Percentiles rank a stretch among this genome's conserved stretches.
phyloP scores from a whole-genome alignment of 2,329 filamentous ascomycete species.

The Aspergillus ibericus region DNA sequence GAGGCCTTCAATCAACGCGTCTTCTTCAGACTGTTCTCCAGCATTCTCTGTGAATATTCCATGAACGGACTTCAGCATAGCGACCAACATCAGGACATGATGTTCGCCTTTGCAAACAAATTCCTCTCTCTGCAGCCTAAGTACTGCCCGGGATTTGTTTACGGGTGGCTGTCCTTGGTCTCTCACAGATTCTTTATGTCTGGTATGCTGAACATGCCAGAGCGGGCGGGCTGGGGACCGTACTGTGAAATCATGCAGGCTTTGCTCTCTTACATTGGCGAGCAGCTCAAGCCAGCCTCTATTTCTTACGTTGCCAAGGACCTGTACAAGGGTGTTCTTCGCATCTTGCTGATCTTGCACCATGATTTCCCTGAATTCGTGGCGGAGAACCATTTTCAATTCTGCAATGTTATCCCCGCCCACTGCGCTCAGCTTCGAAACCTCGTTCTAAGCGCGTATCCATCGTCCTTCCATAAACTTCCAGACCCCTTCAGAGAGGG shows the following conservation, averaged over 20 bases:
- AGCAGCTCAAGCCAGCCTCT: conserved; percentile 73
- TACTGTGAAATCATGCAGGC: conserved; percentile 73
- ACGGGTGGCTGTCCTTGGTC: conserved; percentile 79
- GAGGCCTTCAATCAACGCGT: conserved; percentile 84
- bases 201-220: conserved; percentile 66
- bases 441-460: conserved; percentile 78
- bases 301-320: conserved; percentile 72
- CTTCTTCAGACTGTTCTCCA: conserved; percentile 86
- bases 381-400: conserved; percentile 77
- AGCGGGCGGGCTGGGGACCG: conserved; percentile 70
- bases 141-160: conserved; percentile 78
- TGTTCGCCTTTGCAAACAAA: conserved; percentile 69
- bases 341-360: conserved; percentile 79
- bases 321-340: conserved; percentile 79
- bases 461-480: conserved; percentile 67
- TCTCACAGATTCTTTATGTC: conserved; percentile 85
- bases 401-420: conserved; percentile 77
- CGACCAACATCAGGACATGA: conserved; percentile 66
- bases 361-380: conserved; percentile 96
- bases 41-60: conserved; percentile 74
- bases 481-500: conserved; percentile 72
- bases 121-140: conserved; percentile 73
- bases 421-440: conserved; percentile 88
- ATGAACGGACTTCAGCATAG: conserved; percentile 58
- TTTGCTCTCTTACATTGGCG: conserved; percentile 71